Evolutionary conservation across 2,329 filamentous ascomycete species (phyloP), one percentile per base, ranked within the genome.

Genomic region (Aspergillus hiratsukae): DNA sequence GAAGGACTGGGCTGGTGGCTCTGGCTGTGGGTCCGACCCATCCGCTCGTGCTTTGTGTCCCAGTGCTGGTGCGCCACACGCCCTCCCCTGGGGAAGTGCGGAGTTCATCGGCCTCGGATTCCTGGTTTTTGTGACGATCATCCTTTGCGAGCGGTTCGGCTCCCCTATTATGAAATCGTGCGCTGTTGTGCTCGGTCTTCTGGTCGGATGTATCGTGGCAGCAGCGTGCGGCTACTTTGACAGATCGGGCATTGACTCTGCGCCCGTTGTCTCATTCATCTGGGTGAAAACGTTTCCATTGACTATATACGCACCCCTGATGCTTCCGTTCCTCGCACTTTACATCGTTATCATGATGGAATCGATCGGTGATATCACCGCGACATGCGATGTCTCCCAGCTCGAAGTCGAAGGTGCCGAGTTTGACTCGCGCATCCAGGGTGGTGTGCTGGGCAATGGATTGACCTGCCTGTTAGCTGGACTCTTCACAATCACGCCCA

Each of bases 201-300:
- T 87, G 4, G 80, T 87, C 11, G 85, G 86, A 41, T 89, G 86
- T 63, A 86, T 87, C 60, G 84, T 88, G 21, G 85, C 85, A 4
- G 86, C 77, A 8, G 83, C 84, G 3, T 84, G 81, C 56, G 85
- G 85, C 11, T 88, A 88, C 72, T 88, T 87, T 66, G 83, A 84
- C 52, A 71, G 75, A 11, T 75, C 76, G 5, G 78, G 79, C 41
- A 87, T 89, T 62, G 78, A 84, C 57, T 75, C 78, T 6, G 84
- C 86, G 0, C 85, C 86, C 0, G 82, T 80, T 0, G 84, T 75
- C 3, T 86, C 83, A n/a, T 89, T 89, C 72, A 82, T 88, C 66
- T 89, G 86, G 86, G 83, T 87, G 21, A 78, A 86, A 58, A 88
- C 84, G 0, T 89, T 88, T 77, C 81, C 81, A n/a, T 73, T 89